Evolutionary conservation across 2,329 filamentous ascomycete species (phyloP).

Genomic region (Penicillium brevicompactum): DNA sequence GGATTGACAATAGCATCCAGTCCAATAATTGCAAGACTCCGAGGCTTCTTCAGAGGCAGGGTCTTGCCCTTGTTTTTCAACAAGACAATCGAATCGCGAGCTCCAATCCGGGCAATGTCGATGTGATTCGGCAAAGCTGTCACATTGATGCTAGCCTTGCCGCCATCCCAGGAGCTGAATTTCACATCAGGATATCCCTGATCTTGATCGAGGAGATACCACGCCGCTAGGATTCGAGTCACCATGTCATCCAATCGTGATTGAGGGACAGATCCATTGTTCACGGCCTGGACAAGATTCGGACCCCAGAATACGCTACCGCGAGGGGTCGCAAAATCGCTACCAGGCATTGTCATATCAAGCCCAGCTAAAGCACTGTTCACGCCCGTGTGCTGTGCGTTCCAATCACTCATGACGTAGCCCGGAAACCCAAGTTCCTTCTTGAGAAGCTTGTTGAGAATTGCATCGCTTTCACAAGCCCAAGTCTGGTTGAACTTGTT

Average conservation of each 20-base stretch:
- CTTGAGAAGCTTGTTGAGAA: constrained; percentile 76
- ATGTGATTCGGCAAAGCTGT: constrained; percentile 39
- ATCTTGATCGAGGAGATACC: constrained; percentile 54
- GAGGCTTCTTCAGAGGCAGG: constrained; percentile 50
- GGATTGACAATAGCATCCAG: constrained; percentile 51
- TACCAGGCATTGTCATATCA: constrained; percentile 85
- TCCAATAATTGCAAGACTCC: constrained; percentile 53
- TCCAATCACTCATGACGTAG: constrained; percentile 80
- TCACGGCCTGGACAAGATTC: constrained; percentile 57
- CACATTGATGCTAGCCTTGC: constrained; percentile 37
- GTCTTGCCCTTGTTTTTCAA: constrained; percentile 49
- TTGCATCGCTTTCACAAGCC: constrained; percentile 75
- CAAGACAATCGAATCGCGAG: constrained; percentile 50
- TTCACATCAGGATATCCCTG: constrained; percentile 45
- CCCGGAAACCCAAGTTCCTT: constrained; percentile 79
- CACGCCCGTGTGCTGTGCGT: constrained; percentile 71
- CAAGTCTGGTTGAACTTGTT: constrained; percentile 78
- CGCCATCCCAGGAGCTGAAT: constrained; percentile 51
- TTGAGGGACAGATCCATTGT: constrained; percentile 61
- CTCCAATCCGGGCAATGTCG: constrained; percentile 43
- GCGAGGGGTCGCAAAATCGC: constrained; percentile 24
- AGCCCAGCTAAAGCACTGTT: constrained; percentile 70
- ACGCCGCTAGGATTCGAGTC: constrained; percentile 50
- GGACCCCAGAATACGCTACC: constrained; percentile 30
- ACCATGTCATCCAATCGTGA: constrained; percentile 65